phyloP scores from a whole-genome alignment of 1,284 basidiomycete genomes.

The Boletus albobrunnescens region DNA sequence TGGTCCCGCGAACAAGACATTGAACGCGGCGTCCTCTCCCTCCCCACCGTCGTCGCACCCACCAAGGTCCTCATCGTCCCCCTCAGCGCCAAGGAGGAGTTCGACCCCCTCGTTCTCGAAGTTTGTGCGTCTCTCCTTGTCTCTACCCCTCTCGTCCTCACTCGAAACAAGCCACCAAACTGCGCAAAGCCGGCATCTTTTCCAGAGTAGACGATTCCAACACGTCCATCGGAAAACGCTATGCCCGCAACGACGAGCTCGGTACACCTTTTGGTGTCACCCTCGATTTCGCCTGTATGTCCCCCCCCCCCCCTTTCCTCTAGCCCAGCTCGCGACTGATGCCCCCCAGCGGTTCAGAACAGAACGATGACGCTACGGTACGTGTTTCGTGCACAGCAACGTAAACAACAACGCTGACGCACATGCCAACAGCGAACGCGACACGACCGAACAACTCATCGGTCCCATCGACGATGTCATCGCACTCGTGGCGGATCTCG shows the following conservation, averaged over 20 bases:
- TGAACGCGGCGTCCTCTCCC: conserved; percentile 85
- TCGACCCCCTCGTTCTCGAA: conserved; percentile 82
- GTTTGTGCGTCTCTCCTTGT: conserved; percentile 66
- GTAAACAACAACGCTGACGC: conserved; percentile 3
- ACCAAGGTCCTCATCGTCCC: conserved; percentile 97
- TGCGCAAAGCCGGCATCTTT: conserved; percentile 86
- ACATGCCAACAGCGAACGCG: conserved; percentile 72
- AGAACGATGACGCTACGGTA: conserved; percentile 86
- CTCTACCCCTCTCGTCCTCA: neutral
- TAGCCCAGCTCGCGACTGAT: neutral
- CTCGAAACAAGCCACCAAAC: conserved; percentile 63
- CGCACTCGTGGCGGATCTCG: conserved; percentile 71
- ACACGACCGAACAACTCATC: conserved; percentile 91
- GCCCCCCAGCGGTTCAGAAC: conserved; percentile 68
- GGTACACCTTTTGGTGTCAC: conserved; percentile 97
- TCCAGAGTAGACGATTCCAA: conserved; percentile 94
- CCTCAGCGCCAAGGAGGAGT: conserved; percentile 84
- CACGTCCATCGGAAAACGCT: conserved; percentile 93
- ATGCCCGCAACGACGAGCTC: conserved; percentile 96
- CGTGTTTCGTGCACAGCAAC: conserved; percentile 23
- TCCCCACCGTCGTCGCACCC: conserved; percentile 89
- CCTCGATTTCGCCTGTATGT: conserved; percentile 93
- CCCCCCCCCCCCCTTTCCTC: neutral
- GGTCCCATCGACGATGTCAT: conserved; percentile 92
- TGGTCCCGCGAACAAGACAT: conserved; percentile 92